phyloP scores from a whole-genome alignment of 2,329 filamentous ascomycete genomes.

The Colletotrichum sp. region DNA sequence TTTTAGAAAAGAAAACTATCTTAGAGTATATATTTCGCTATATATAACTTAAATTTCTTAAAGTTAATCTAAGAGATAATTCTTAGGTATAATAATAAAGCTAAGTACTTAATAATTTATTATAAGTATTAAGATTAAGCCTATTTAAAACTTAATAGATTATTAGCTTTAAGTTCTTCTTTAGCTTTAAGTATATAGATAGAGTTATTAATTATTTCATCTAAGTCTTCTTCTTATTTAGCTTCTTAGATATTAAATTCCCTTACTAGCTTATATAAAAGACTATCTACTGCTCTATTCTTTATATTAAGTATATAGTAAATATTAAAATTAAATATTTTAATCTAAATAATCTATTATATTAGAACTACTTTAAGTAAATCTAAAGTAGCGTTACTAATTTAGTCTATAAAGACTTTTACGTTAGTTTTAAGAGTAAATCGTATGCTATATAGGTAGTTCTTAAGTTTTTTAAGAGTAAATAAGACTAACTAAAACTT shows the following conservation, averaged over 20 bases:
- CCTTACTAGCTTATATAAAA: not conserved
- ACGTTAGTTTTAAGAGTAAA: not conserved
- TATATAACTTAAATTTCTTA: not conserved
- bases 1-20: not conserved
- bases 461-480: not conserved
- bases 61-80: not conserved
- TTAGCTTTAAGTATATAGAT: not conserved
- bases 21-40: not conserved
- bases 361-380: no score
- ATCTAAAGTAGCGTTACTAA: no score
- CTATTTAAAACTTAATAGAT: not conserved
- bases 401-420: no score
- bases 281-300: not conserved
- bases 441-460: not conserved
- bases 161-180: not conserved
- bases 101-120: not conserved
- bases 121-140: not conserved
- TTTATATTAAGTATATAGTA: not conserved
- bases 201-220: not conserved
- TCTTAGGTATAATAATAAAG: not conserved
- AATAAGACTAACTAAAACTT: not conserved
- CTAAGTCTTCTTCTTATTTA: not conserved
- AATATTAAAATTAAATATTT: not conserved
- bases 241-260: not conserved
- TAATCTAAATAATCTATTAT: no score